Evolutionary conservation across 1,284 basidiomycete genomes (phyloP).

Genomic region (Meira nashicola): DNA sequence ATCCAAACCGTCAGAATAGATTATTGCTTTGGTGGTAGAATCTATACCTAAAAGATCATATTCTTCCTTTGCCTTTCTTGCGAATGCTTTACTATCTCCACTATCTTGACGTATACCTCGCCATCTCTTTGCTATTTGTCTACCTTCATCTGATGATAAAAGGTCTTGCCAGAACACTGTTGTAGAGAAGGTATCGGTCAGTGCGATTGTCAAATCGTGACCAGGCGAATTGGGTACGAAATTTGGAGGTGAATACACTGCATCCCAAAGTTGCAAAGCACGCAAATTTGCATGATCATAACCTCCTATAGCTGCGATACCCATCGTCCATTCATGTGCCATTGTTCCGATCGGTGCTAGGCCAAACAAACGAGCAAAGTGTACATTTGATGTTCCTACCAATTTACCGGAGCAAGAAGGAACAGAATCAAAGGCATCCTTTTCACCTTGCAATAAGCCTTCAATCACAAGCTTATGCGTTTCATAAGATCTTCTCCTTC

Average conservation of each 20-base stretch:
- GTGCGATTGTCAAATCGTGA: slow-evolving; percentile 49
- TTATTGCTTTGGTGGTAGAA: slow-evolving; percentile 38
- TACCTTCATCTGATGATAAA: slow-evolving; percentile 24
- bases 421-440: neutral
- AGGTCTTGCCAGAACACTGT: slow-evolving; percentile 48
- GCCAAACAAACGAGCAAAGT: slow-evolving; percentile 37
- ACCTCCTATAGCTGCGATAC: slow-evolving; percentile 39
- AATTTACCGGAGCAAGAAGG: slow-evolving; percentile 59
- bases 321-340: slow-evolving; percentile 53
- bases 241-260: slow-evolving; percentile 45
- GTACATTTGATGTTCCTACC: slow-evolving; percentile 56
- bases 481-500: slow-evolving; percentile 73
- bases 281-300: slow-evolving; percentile 39
- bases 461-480: slow-evolving; percentile 75
- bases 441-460: slow-evolving; percentile 63
- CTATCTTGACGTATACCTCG: slow-evolving; percentile 46
- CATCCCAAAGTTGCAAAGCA: slow-evolving; percentile 45
- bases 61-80: slow-evolving; percentile 28
- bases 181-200: slow-evolving; percentile 51
- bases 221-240: slow-evolving; percentile 31
- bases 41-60: slow-evolving; percentile 42
- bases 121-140: slow-evolving; percentile 43
- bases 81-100: slow-evolving; percentile 43
- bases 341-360: slow-evolving; percentile 46
- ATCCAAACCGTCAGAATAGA: slow-evolving; percentile 45